Base-by-base conservation (phyloP, 176 grass and related monocot genomes). In the Dactylis glomerata region DNA sequence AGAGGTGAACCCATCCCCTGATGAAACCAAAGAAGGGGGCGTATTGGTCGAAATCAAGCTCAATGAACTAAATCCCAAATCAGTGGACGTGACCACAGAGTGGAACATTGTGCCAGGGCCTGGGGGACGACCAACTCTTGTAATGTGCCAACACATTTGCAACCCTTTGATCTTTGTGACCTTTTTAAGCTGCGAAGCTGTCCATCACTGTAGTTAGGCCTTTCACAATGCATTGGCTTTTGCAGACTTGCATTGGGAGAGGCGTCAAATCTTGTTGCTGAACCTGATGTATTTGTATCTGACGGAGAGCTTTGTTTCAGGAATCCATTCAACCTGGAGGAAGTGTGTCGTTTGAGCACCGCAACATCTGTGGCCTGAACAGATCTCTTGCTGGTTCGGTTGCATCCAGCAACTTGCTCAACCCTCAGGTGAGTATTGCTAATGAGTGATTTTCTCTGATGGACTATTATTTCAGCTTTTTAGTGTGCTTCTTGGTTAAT, bases 261-360 rank as follows among this genome's bases (percentile, higher is more conserved):
- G n/a, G n/a, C n/a, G n/a, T n/a, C n/a, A n/a, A n/a, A n/a, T n/a
- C n/a, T 8, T 58, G n/a, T 31, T 41, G 30, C 41, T 52, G 22
- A 56, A 84, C 19, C 55, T 86, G 0, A 20, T 33, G 27, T 46
- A 22, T 51, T 50, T 12, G 24, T 92, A 40, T 87, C 52, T 76
- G 86, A 79, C 31, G 66, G 34, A 5, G 44, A 46, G 55, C 47
- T 71, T 79, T 75, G 72, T 88, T 84, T 79, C 79, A 96, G 93
- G 90, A 90, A 73, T 99, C 93, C 31, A 96, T 99, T 89, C 96
- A 92, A 94, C 96, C 96, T 68, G 96, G 96, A 84, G 96, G 96
- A 87, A 91, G 83, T 73, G 93, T 99, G 63, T 92, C 90, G 23
- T 96, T 99, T 89, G 93, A 96, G 81, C 93, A 94, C 84, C 82